A percentile compares a stretch with the other conserved stretches of the same genome.
Evolutionary conservation across 148 eudicot genomes (phyloP).

Genomic region (Heliosperma pusillum): DNA sequence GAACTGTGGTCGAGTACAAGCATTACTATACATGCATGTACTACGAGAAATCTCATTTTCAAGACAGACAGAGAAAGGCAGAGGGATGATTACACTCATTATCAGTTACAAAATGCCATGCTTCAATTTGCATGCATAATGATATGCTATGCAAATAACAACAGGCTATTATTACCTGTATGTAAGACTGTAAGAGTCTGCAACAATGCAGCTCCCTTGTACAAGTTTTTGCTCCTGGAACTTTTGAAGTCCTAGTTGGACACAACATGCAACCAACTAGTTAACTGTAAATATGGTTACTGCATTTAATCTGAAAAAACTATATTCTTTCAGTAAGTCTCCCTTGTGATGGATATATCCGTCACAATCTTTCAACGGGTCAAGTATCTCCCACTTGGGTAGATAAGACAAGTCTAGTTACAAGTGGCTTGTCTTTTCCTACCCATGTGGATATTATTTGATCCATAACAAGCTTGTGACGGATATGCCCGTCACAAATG

Average conservation of each 20-base stretch:
- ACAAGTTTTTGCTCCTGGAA: constrained; percentile 9
- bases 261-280: constrained; percentile 7
- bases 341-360: no score
- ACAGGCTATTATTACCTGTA: constrained; percentile 6
- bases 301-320: not conserved
- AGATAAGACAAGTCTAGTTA: no score
- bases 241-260: constrained; percentile 8
- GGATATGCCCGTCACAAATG: no score
- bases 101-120: constrained; percentile 16
- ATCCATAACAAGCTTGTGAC: no score
- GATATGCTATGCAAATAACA: not conserved
- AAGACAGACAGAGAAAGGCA: not conserved
- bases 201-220: constrained; percentile 8
- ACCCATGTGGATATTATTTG: no score
- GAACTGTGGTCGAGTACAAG: not conserved
- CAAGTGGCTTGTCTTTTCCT: no score
- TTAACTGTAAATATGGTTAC: not conserved
- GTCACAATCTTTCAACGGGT: no score
- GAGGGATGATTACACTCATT: not conserved
- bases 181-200: constrained; percentile 19
- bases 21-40: constrained; percentile 20
- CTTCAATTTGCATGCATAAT: constrained; percentile 14
- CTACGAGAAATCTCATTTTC: not conserved
- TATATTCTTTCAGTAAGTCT: no score
- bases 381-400: no score